A percentile compares a stretch with the other conserved stretches of the same genome.
Evolutionary conservation across 176 grass and related monocot genomes (phyloP).

Genomic region (Avena atlantica): DNA sequence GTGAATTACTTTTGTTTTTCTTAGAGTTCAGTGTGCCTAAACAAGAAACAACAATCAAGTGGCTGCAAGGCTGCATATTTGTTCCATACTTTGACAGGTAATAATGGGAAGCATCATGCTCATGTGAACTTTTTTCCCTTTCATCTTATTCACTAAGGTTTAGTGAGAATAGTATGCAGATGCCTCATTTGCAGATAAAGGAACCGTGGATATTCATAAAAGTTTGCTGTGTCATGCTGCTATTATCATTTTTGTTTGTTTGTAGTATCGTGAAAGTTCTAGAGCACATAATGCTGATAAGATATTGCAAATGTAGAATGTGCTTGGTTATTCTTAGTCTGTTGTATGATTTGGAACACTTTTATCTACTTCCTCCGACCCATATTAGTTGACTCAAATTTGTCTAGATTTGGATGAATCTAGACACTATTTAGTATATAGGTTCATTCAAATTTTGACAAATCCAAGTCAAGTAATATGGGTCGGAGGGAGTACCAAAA

Average conservation of each 20-base stretch:
- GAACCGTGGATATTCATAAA: neutral
- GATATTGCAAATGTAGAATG: neutral
- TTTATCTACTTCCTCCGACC: too few species aligned
- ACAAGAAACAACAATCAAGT: slow-evolving; percentile 44
- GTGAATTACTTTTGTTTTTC: slow-evolving; percentile 39
- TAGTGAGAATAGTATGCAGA: slow-evolving; percentile 7
- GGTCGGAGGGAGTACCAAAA: too few species aligned
- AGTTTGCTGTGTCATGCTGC: neutral
- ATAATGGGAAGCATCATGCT: neutral
- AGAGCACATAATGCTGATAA: neutral
- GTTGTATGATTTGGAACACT: too few species aligned
- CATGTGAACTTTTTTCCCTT: neutral
- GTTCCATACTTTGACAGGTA: slow-evolving; percentile 75
- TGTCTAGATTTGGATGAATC: too few species aligned
- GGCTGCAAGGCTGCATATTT: slow-evolving; percentile 59
- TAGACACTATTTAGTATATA: too few species aligned
- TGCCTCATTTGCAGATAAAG: neutral
- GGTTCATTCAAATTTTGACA: too few species aligned
- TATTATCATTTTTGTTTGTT: neutral
- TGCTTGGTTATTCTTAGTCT: neutral
- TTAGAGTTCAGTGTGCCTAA: slow-evolving; percentile 51
- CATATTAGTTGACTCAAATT: too few species aligned
- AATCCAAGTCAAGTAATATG: too few species aligned
- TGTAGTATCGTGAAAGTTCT: neutral
- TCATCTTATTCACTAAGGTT: slow-evolving; percentile 4